phyloP scores from a whole-genome alignment of 139 green algal species.

The Limnomonas spitsbergensis region DNA sequence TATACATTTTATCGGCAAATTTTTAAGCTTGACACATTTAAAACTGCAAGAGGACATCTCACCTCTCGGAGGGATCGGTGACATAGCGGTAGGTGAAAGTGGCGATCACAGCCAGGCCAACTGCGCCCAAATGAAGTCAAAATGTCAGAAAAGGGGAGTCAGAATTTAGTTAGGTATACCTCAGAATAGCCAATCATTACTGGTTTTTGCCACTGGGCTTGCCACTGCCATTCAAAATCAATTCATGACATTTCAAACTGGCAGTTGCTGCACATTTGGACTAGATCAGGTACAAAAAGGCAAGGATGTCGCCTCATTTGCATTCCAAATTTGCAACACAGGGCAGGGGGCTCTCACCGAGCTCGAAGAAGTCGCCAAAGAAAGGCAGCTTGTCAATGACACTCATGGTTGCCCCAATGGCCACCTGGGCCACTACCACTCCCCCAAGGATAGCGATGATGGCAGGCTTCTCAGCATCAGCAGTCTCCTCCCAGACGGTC shows the following conservation, averaged over 20 bases:
- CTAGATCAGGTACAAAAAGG: no score
- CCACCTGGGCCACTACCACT: conserved; percentile 32
- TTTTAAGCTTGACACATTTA: no score
- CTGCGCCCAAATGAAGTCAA: no score
- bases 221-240: conserved; percentile 1
- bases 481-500: conserved; percentile 35
- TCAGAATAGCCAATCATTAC: conserved; percentile 47
- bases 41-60: no score
- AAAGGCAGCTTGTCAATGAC: conserved; percentile 10
- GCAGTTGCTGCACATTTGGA: no score
- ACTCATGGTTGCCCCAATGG: conserved; percentile 34
- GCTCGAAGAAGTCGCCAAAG: conserved; percentile 10
- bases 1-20: no score
- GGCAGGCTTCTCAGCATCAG: conserved; percentile 41
- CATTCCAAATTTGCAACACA: no score
- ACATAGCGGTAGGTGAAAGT: conserved; percentile 53
- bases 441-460: conserved; percentile 37
- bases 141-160: no score
- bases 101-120: conserved; percentile 47
- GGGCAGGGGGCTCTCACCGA: not conserved
- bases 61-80: conserved; percentile 43
- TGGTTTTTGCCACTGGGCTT: not conserved
- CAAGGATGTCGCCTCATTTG: no score
- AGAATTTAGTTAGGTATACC: no score
- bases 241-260: no score